Evolutionary conservation across 129 eudicot species (phyloP), one percentile per base, ranked within the genome.

Genomic region (Daucus carota): DNA sequence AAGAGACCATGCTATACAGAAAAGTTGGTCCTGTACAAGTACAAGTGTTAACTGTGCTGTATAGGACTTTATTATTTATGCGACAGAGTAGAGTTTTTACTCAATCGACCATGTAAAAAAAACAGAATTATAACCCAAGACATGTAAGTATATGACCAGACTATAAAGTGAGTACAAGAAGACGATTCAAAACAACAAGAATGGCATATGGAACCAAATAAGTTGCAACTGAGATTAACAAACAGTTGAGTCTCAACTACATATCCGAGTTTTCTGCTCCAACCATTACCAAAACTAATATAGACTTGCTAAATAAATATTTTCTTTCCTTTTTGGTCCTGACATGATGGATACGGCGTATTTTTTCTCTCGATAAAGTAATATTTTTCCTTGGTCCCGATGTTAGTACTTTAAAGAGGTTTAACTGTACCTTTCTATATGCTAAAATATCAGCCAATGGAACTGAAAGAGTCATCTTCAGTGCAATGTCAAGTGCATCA

Each of bases 401-500:
- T n/a, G n/a, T n/a, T n/a, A n/a, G n/a, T n/a, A n/a, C n/a, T n/a
- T n/a, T n/a, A n/a, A n/a, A n/a, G n/a, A 36, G 40, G 40, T 36
- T 36, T 2, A 36, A n/a, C n/a, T 36, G 78, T 70, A 94, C 98
- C 98, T 94, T 94, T 77, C 98, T 88, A 83, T 89, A 94, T 41
- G 92, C 97, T 83, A 94, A 85, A 40, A 94, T 87, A 83, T 94
- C 98, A 29, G 97, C 90, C 77, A 94, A 80, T 34, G 98, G 97
- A 82, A 94, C 89, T 10, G 98, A 89, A 20, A 94, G 78, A 34
- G 90, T 87, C 98, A 94, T 91, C 87, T 91, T 94, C 75, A 94
- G 80, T 73, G 96, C 88, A 76, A 94, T 89, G 62, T 91, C 96
- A 76, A 91, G 96, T 38, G 93, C 98, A 89, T 94, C 97, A 1